Evolutionary conservation across 2,329 filamentous ascomycete genomes (phyloP), one percentile per base, ranked within the genome.

Genomic region (Talaromyces islandicus): DNA sequence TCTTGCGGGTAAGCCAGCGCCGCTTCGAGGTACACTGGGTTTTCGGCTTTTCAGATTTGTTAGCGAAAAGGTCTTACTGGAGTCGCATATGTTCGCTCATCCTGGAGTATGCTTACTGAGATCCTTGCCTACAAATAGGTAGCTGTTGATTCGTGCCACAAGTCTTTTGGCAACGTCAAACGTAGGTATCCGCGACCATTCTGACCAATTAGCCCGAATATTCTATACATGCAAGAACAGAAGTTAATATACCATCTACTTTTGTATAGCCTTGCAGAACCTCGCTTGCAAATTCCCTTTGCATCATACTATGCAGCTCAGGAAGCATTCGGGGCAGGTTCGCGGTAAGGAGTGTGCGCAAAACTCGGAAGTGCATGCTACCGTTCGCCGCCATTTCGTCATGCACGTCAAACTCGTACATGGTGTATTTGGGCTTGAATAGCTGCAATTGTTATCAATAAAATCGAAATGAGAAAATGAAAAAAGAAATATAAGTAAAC

Each of bases 351-450:
- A 53, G 11, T 21, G 24, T 53, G 19, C 52, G 57, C 7, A 59
- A 51, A 17, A 51, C 57, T 24, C n/a, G 51, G 11, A 19, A 32
- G 27, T 54, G 52, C 30, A 54, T 55, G 11, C 24, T 55, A 7
- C 57, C 57, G 19, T 59, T 55, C 41, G 32, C 57, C 29, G 50
- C 29, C 52, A 54, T 54, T 43, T 41, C 17, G 29, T 59, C 57
- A 38, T 54, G 25, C 19, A 54, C 38, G 14, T 55, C 52, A 25
- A 59, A 38, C 10, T 41, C 57, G 19, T 54, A 14, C 57, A 59
- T 59, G 9, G 57, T 59, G 27, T 59, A 59, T 19, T 59, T 54
- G 27, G 57, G 57, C 19, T 59, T 32, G 41, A 59, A 48, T 21
- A 59, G 30, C 57, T 59, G 35, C 4, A 11, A 19, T 46, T 21